phyloP scores from a whole-genome alignment of 2,329 filamentous ascomycete genomes.

The Fusarium chuoi region DNA sequence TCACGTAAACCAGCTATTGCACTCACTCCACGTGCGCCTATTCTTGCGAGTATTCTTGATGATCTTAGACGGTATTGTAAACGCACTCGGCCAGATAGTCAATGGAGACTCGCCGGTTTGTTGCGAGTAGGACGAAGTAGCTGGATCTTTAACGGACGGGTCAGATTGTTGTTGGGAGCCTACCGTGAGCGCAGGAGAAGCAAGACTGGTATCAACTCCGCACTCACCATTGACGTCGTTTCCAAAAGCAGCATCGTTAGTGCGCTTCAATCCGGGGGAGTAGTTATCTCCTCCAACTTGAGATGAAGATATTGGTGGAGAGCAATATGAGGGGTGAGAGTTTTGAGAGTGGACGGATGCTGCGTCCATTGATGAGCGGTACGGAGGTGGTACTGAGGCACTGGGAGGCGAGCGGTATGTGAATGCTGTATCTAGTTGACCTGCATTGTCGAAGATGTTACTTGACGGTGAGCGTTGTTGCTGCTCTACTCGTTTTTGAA shows the following conservation, averaged over 20 bases:
- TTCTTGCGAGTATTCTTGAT: conserved; percentile 46
- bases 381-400: conserved; percentile 24
- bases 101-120: conserved; percentile 17
- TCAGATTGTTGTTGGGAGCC: conserved; percentile 23
- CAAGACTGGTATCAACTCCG: conserved; percentile 13
- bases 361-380: conserved; percentile 24
- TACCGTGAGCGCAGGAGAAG: conserved; percentile 32
- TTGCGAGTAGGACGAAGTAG: conserved; percentile 4
- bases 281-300: not conserved
- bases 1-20: accelerated
- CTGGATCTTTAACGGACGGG: not conserved
- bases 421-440: not conserved
- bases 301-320: conserved; percentile 13
- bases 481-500: conserved; percentile 38
- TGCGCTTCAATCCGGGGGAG: conserved; percentile 16
- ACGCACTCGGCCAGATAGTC: conserved; percentile 47
- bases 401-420: conserved; percentile 24
- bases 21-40: conserved; percentile 51
- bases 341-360: conserved; percentile 2
- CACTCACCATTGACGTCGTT: conserved; percentile 23
- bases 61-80: conserved; percentile 43
- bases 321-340: conserved; percentile 19
- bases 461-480: conserved; percentile 19
- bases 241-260: conserved; percentile 27
- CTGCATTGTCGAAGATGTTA: not conserved